These are phyloP conservation scores for Hypericum perforatum DNA, from an alignment of 345 rosid genomes.

Conservation along the genomic window DNA sequence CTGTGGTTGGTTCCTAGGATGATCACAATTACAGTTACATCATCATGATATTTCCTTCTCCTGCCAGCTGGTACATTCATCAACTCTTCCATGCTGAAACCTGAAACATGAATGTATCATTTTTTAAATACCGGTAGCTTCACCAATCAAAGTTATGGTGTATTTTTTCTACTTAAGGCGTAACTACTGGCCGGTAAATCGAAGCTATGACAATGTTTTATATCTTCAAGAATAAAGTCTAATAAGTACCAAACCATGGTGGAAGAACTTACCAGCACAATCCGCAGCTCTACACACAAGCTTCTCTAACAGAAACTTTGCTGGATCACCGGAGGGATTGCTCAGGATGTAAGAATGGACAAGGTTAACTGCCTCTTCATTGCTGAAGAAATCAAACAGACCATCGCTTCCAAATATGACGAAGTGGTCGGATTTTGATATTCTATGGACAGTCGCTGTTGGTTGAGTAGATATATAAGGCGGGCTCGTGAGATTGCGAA, in stretches of 20 bases:
- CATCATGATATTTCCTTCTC: constrained; percentile 93
- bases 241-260: not conserved
- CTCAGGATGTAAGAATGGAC: constrained; percentile 46
- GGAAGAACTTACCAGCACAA: constrained; percentile 54
- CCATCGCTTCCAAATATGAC: constrained; percentile 93
- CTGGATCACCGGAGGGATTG: constrained; percentile 78
- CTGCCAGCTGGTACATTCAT: constrained; percentile 87
- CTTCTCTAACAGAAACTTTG: constrained; percentile 75
- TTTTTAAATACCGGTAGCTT: constrained; percentile 1
- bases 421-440: constrained; percentile 70
- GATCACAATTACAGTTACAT: constrained; percentile 78
- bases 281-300: constrained; percentile 78
- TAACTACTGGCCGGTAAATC: too few species aligned
- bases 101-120: constrained; percentile 22
- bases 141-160: too few species aligned
- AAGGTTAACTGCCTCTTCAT: constrained; percentile 69
- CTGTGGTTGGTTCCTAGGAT: constrained; percentile 78
- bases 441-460: constrained; percentile 59
- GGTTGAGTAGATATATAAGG: constrained; percentile 83
- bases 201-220: too few species aligned
- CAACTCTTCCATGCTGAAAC: constrained; percentile 80
- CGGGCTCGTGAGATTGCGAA: constrained; percentile 79
- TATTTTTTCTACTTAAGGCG: too few species aligned
- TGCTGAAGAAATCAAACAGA: constrained; percentile 81
- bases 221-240: not conserved